Conservation (phyloP, 2,329 filamentous ascomycete genomes). For the Talaromyces funiculosus region DNA sequence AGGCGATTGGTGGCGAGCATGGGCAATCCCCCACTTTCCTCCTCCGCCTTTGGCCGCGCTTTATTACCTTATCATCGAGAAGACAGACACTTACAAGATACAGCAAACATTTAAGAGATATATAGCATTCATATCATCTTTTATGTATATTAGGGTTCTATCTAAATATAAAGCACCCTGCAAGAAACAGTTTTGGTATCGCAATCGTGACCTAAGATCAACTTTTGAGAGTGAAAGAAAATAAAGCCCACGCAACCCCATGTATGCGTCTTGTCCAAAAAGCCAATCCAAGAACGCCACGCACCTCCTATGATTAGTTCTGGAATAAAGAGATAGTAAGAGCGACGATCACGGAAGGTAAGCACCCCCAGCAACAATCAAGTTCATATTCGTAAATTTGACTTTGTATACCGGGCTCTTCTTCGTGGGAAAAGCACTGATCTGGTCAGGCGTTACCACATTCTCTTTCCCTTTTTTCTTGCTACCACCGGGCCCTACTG, state of each 20-base stretch:
- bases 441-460: conserved; percentile 85
- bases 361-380: conserved; percentile 77
- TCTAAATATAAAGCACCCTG: not conserved
- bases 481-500: conserved; percentile 36
- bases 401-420: conserved; percentile 93
- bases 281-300: not conserved
- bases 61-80: not conserved
- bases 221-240: not conserved
- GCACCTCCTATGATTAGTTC: not conserved
- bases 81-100: too few relatives aligned
- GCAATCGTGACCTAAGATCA: not conserved
- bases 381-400: conserved; percentile 89
- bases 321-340: not conserved
- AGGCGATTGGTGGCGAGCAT: conserved; percentile 1
- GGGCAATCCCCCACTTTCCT: not conserved
- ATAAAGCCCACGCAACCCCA: not conserved
- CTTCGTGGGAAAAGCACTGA: conserved; percentile 91
- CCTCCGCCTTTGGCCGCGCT: not conserved
- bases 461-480: conserved; percentile 84
- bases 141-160: not conserved
- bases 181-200: not conserved
- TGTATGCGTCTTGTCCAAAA: not conserved
- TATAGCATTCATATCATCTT: not conserved
- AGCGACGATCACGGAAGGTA: conserved; percentile 47
- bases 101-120: too few relatives aligned